Evolutionary conservation across 768 basidiomycete genomes (phyloP).

Genomic region (Paxillus rubicundulus): DNA sequence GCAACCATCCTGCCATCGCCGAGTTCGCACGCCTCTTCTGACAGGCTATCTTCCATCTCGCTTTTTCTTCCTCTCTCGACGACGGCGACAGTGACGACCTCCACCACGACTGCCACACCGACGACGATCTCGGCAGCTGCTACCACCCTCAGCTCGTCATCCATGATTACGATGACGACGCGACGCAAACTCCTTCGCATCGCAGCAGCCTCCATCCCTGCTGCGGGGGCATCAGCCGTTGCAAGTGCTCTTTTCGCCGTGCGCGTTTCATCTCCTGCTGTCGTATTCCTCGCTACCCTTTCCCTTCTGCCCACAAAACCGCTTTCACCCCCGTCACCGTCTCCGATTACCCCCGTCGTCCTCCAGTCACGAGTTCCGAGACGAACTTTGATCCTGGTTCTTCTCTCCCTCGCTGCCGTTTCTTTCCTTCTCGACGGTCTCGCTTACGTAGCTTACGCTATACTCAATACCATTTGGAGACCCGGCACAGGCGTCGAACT

Average conservation of each 20-base stretch:
- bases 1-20: slow-evolving; percentile 21
- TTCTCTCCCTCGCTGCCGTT: slow-evolving; percentile 67
- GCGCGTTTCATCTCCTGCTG: slow-evolving; percentile 64
- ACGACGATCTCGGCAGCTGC: slow-evolving; percentile 7
- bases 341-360: slow-evolving; percentile 76
- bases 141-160: background rate
- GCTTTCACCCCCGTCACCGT: slow-evolving; percentile 40
- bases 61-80: slow-evolving; percentile 19
- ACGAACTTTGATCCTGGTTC: slow-evolving; percentile 66
- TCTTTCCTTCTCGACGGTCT: slow-evolving; percentile 79
- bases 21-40: slow-evolving; percentile 30
- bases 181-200: slow-evolving; percentile 23
- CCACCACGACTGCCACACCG: background rate
- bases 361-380: slow-evolving; percentile 72
- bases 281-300: slow-evolving; percentile 60
- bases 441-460: slow-evolving; percentile 61
- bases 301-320: slow-evolving; percentile 56
- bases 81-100: slow-evolving; percentile 32
- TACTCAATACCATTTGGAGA: slow-evolving; percentile 67
- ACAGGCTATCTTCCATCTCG: slow-evolving; percentile 21
- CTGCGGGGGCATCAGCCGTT: slow-evolving; percentile 19
- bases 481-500: slow-evolving; percentile 60
- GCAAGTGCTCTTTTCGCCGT: slow-evolving; percentile 49
- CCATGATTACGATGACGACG: slow-evolving; percentile 19
- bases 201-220: slow-evolving; percentile 22